These are phyloP conservation scores for Ceratocystis colombiana DNA, from an alignment of 2,329 filamentous ascomycete species.

Conservation along the genomic window DNA sequence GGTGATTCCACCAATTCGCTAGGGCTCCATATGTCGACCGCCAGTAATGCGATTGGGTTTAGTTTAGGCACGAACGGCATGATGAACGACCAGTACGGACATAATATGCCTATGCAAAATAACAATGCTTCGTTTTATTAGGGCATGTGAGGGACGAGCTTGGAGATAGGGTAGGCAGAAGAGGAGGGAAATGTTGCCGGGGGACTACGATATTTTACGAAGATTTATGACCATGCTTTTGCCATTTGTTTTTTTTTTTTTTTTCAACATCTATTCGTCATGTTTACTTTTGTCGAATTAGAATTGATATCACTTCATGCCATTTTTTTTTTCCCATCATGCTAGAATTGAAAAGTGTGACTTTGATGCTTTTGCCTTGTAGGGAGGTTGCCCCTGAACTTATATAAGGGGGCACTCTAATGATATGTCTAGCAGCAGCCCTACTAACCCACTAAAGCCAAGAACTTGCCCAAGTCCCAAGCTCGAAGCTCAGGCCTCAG, in stretches of 20 bases:
- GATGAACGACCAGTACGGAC: slow-evolving; percentile 13
- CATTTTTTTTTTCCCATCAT: too few relatives aligned
- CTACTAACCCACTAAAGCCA: not conserved
- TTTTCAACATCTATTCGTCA: not conserved
- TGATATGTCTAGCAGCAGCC: not conserved
- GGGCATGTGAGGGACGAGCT: slow-evolving; percentile 2
- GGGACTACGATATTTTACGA: not conserved
- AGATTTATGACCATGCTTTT: slow-evolving; percentile 5
- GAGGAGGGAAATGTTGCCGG: not conserved
- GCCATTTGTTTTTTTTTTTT: not conserved
- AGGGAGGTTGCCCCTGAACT: not conserved
- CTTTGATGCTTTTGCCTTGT: not conserved
- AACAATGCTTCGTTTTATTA: not conserved
- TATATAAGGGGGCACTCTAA: not conserved
- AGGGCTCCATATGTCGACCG: not conserved
- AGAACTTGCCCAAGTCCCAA: not conserved
- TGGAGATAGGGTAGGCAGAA: not conserved
- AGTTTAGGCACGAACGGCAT: slow-evolving; percentile 1
- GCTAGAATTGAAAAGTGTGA: too few relatives aligned
- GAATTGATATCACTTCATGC: not conserved
- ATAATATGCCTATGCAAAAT: slow-evolving; percentile 1
- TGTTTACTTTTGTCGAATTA: not conserved
- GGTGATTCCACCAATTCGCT: not conserved
- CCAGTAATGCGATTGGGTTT: not conserved
- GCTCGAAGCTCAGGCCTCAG: not conserved